Percentiles rank a stretch among this genome's conserved stretches.
Conservation (phyloP, 2,329 filamentous ascomycete species). For the Clarireedia monteithiana region DNA sequence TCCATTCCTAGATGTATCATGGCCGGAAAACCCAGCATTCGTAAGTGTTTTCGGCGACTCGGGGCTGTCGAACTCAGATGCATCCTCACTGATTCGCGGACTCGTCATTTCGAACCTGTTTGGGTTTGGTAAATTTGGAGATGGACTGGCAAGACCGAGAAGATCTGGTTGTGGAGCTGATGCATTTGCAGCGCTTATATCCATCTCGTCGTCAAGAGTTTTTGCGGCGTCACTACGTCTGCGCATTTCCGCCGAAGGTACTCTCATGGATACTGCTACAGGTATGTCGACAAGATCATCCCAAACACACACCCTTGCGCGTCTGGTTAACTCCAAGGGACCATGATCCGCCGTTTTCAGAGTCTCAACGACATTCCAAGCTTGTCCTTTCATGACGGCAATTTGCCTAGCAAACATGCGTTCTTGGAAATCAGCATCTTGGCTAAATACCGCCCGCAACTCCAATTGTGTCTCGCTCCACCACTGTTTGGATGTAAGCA, state of each 20-base stretch:
- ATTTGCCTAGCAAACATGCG: conserved; percentile 99
- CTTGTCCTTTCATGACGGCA: conserved; percentile 97
- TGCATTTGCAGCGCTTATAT: conserved; percentile 68
- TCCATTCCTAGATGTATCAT: conserved; percentile 16
- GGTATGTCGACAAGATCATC: conserved; percentile 96
- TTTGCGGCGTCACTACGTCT: conserved; percentile 47
- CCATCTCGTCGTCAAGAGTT: conserved; percentile 72
- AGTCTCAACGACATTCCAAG: conserved; percentile 98
- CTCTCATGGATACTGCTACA: conserved; percentile 82
- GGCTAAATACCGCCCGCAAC: conserved; percentile 77
- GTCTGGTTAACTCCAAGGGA: conserved; percentile 82
- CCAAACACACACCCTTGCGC: conserved; percentile 92
- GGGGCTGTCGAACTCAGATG: conserved; percentile 13
- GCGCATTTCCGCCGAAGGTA: conserved; percentile 76
- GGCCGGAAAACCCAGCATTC: conserved; percentile 11
- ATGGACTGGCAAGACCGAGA: conserved; percentile 42
- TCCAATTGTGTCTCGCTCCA: conserved; percentile 91
- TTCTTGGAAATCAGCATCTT: conserved; percentile 94
- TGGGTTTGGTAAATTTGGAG: conserved; percentile 45
- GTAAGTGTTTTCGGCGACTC: conserved; percentile 14
- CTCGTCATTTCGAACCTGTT: conserved; percentile 64
- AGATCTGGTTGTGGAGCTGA: conserved; percentile 57
- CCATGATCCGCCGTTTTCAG: conserved; percentile 89
- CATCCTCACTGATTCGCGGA: conserved; percentile 29
- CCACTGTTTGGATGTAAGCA: conserved; percentile 91